Evolutionary conservation across 164 flowering plant species (phyloP).

Genomic region (Litsea cubeba): DNA sequence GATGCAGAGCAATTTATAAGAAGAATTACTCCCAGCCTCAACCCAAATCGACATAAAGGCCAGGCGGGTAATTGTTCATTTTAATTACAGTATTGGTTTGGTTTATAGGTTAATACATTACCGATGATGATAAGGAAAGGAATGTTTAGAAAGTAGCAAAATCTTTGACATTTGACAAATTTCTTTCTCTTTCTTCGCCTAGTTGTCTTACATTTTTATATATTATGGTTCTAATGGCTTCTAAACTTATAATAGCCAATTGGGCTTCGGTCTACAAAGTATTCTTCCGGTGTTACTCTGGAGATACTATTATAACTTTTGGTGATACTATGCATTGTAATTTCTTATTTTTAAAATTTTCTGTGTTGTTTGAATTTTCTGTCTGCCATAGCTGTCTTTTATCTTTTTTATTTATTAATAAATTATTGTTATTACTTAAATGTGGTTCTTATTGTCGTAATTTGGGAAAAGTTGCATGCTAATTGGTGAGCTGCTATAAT

Average conservation of each 20-base stretch:
- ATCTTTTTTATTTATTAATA: too few species aligned
- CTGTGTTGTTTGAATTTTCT: too few species aligned
- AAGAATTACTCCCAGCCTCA: conserved; percentile 70
- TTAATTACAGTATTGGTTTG: background rate
- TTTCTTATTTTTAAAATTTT: too few species aligned
- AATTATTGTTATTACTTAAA: background rate
- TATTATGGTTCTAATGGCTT: too few species aligned
- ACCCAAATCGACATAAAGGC: conserved; percentile 69
- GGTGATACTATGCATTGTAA: too few species aligned
- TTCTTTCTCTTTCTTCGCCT: background rate
- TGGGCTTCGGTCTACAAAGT: too few species aligned
- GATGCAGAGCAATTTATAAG: conserved; percentile 62
- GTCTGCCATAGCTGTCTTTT: too few species aligned
- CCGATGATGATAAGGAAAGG: background rate
- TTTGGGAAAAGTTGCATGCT: background rate
- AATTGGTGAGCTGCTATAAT: background rate
- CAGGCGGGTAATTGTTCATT: conserved; percentile 65
- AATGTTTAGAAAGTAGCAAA: background rate
- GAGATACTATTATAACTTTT: too few species aligned
- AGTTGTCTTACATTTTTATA: background rate
- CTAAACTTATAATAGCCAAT: too few species aligned
- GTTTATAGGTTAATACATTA: background rate
- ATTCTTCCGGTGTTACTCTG: too few species aligned
- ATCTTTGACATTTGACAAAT: background rate
- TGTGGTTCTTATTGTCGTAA: background rate